Base-by-base conservation (phyloP, 1,284 basidiomycete genomes). In the Stereum hirsutum region DNA sequence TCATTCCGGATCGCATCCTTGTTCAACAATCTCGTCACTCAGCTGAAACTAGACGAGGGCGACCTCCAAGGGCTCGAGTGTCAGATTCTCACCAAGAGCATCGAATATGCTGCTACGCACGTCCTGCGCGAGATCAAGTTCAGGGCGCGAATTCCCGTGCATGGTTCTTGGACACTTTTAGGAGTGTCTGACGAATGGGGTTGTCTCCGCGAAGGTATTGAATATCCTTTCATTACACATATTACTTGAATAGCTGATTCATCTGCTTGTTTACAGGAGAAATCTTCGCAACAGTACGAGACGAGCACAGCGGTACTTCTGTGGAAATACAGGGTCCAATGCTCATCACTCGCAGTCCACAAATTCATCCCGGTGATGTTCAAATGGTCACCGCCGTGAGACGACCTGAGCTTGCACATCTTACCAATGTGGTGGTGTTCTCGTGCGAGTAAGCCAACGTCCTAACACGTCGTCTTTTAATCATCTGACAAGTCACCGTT, bases 361-460 rank as follows among this genome's bases (percentile, higher is more conserved):
- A 71, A 2, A 77, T 81, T 25, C 79, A 81, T 53, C 81, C 78
- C 3, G 81, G 81, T 1, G 82, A 85, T 55, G 73, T 82, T 2
- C 76, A 76, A 52, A 56, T 81, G 15, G 79, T 68, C 4, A 49
- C 53, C 6, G 81, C 78, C 1, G 78, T 85, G 23, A 81, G 81
- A 6, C 48, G 46, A 15, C 78, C 78, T 0, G 74, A 72, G 1
- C 49, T 57, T n/a, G 75, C 80, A 49, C 65, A 70, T 1, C 54
- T 79, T 10, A 53, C 62, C 5, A 80, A 81, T 48, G 75, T 73
- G 1, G 63, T 81, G 8, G 76, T 81, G 1, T 81, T 81, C 53
- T 75, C 75, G 23, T 65, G 68, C 6, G n/a, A n/a, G 46, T 27
- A 33, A 10, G 15, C 38, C 8, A 5, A 8, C 23, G 37, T 12